Evolutionary conservation across 768 basidiomycete genomes (phyloP).

Genomic region (Lactarius pseudohatsudake): DNA sequence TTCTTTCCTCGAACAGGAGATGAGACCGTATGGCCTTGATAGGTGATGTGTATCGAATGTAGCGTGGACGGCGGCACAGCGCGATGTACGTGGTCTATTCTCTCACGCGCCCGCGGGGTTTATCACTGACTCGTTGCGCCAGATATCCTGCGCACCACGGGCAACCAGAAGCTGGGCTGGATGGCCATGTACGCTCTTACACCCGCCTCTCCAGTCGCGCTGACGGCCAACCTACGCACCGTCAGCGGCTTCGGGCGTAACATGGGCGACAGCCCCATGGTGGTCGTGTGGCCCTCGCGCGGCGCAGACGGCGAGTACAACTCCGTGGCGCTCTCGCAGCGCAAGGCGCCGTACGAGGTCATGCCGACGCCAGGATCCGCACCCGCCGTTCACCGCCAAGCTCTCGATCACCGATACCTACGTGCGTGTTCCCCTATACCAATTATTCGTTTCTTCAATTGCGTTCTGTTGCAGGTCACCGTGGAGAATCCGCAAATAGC

Average conservation of each 20-base stretch:
- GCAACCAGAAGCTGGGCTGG: slow-evolving; percentile 28
- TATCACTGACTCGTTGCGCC: neutral
- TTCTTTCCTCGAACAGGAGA: too few species aligned
- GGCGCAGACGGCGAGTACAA: slow-evolving; percentile 40
- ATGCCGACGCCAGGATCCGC: slow-evolving; percentile 58
- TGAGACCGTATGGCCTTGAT: too few species aligned
- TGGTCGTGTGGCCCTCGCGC: slow-evolving; percentile 68
- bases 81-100: too few species aligned
- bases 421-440: slow-evolving; percentile 34
- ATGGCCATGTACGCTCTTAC: slow-evolving; percentile 30
- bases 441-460: neutral
- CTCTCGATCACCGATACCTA: slow-evolving; percentile 35
- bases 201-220: too few species aligned
- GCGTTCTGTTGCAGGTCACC: too few species aligned
- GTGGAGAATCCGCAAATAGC: too few species aligned
- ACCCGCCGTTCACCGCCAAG: slow-evolving; percentile 53
- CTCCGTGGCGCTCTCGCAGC: slow-evolving; percentile 62
- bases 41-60: too few species aligned
- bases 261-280: slow-evolving; percentile 63
- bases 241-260: slow-evolving; percentile 55
- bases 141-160: slow-evolving; percentile 30
- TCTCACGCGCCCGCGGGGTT: too few species aligned
- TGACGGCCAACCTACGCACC: neutral
- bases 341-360: slow-evolving; percentile 48
- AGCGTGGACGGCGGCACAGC: too few species aligned